Conservation (phyloP, 768 basidiomycete species). For the Sarcomyxa edulis region DNA sequence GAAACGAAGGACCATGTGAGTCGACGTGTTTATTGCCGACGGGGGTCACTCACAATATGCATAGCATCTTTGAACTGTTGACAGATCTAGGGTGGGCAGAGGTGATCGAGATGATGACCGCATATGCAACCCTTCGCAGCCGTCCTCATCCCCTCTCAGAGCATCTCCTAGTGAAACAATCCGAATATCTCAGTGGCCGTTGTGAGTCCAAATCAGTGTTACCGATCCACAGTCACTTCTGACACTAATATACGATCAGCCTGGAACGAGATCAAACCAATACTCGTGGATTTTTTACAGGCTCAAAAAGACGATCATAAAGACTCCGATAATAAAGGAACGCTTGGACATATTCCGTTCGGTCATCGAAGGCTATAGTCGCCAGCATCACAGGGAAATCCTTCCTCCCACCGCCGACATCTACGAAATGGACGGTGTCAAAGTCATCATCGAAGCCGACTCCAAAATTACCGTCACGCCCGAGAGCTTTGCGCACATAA, state of each 20-base stretch:
- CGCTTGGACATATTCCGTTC: conserved; percentile 11
- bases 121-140: conserved; percentile 13
- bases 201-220: conserved; percentile 28
- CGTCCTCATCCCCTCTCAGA: conserved; percentile 39
- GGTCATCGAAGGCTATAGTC: too few relatives aligned
- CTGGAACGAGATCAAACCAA: conserved; percentile 14
- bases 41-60: conserved; percentile 5
- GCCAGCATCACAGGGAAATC: too few relatives aligned
- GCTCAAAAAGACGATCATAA: conserved; percentile 9
- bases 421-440: too few relatives aligned
- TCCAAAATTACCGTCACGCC: too few relatives aligned
- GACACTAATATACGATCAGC: too few relatives aligned
- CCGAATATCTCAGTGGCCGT: conserved; percentile 40
- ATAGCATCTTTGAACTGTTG: conserved; percentile 4
- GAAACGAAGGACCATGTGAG: too few relatives aligned
- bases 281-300: conserved; percentile 12
- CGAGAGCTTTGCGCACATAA: too few relatives aligned
- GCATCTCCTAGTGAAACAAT: too few relatives aligned
- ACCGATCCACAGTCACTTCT: conserved; percentile 4
- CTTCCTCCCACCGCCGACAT: too few relatives aligned
- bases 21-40: conserved; percentile 6
- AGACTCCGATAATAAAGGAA: conserved; percentile 4
- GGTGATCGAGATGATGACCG: conserved; percentile 9
- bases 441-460: too few relatives aligned
- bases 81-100: conserved; percentile 10